Percentiles rank a stretch among this genome's conserved stretches.
phyloP scores from a whole-genome alignment of 2,329 filamentous ascomycete genomes.

The Hypocrella siamensis region DNA sequence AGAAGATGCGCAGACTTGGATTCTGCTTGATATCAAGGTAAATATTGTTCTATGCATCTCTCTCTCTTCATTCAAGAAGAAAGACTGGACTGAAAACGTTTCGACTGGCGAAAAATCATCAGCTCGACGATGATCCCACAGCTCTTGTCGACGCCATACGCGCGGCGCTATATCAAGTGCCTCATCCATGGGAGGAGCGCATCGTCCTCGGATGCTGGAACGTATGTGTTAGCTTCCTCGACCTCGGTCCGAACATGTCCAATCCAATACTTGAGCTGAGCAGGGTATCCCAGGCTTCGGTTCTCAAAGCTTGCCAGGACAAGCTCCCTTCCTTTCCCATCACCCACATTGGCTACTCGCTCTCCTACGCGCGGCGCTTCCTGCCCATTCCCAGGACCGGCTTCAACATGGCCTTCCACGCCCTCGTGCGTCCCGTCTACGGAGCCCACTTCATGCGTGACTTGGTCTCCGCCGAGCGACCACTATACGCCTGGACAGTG shows the following conservation, averaged over 20 bases:
- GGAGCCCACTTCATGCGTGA: constrained; percentile 52
- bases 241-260: neutral
- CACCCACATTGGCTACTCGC: constrained; percentile 53
- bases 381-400: constrained; percentile 45
- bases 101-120: too few relatives aligned
- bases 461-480: constrained; percentile 30
- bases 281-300: constrained; percentile 35
- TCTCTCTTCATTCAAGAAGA: too few relatives aligned
- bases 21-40: constrained; percentile 81
- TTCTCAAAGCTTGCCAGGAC: constrained; percentile 45
- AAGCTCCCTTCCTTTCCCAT: constrained; percentile 48
- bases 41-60: too few relatives aligned
- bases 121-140: constrained; percentile 55
- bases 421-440: constrained; percentile 48
- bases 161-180: constrained; percentile 40
- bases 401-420: constrained; percentile 62
- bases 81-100: too few relatives aligned
- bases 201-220: constrained; percentile 76
- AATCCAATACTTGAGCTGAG: neutral
- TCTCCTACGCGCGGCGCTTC: constrained; percentile 55
- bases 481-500: constrained; percentile 73
- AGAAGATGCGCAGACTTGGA: constrained; percentile 44
- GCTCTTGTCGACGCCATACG: constrained; percentile 57
- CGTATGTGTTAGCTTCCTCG: constrained; percentile 21
- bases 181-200: constrained; percentile 51